Base-by-base conservation (phyloP, 2,329 filamentous ascomycete genomes). In the Aspergillus piperis region DNA sequence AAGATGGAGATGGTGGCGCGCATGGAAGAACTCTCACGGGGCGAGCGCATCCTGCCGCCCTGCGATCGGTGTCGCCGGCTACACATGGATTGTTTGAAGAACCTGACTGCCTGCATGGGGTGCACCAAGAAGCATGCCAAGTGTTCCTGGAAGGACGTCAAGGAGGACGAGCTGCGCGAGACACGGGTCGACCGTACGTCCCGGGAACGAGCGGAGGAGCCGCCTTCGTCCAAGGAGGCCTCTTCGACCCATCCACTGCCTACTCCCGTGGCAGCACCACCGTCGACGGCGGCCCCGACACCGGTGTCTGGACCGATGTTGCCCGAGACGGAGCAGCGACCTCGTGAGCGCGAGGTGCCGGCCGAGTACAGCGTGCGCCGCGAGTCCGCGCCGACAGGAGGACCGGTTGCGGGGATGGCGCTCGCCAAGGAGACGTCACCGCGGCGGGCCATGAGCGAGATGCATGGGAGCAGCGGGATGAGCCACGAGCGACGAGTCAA, bases 41-140 rank as follows among this genome's bases (percentile, higher is more conserved):
- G 91, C 3, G 89, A 92, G 57, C 81, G 85, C 5, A 90, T 96
- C 52, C 77, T 86, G n/a, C 92, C 92, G 8, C 90, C 91, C 0
- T 96, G 92, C 71, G 92, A 96, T 72, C 83, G 91, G 39, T 96
- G 92, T 72, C 84, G 92, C 48, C 84, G 92, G 30, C 80, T 96
- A 15, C 88, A 90, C 65, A 90, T 92, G 78, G 86, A 91, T 60
- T 96, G 92, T 63, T 80, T 93, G 51, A 96, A 96, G 76, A 90
- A 96, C 64, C 81, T 95, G 41, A 96, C 91, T 0, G 91, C 91
- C 8, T 96, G 92, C 71, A 86, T 89, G 74, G 91, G 91, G 21
- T 96, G 92, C 74, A 96, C 92, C 0, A 93, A 91, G 73, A 96
- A 96, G 73, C 92, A 96, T 72, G 91, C 91, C 19, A 93, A 92